These are phyloP conservation scores for Draba incana DNA, from an alignment of 345 rosid genomes.

Conservation along the genomic window DNA sequence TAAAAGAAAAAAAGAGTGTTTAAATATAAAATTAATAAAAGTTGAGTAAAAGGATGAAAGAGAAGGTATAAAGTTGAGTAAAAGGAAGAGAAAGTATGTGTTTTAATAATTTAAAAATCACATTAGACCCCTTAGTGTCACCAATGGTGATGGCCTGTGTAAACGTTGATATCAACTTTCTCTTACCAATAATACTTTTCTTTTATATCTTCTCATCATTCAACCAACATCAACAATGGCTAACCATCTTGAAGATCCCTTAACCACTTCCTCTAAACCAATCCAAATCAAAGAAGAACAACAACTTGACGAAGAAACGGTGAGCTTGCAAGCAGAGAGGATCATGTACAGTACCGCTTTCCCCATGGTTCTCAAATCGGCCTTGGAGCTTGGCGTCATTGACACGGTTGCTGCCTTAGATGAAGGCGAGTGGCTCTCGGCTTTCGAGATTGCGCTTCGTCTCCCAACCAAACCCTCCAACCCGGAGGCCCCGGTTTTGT, in stretches of 20 bases:
- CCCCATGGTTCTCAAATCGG: conserved; percentile 52
- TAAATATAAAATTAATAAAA: no score
- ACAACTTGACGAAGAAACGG: conserved; percentile 16
- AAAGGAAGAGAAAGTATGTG: no score
- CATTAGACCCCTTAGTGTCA: no score
- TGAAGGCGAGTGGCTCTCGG: conserved; percentile 42
- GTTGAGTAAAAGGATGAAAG: no score
- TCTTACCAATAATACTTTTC: conserved; percentile 2
- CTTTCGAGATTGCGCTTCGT: conserved; percentile 45
- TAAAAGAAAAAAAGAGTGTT: no score
- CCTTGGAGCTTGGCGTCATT: conserved; percentile 54
- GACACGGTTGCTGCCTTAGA: conserved; percentile 46
- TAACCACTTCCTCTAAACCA: conserved; percentile 4
- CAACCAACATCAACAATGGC: not conserved
- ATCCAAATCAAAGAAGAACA: not conserved
- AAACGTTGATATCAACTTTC: not conserved
- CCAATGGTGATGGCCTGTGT: no score
- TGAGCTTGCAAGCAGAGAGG: conserved; percentile 32
- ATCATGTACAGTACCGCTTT: conserved; percentile 26
- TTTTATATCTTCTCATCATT: not conserved
- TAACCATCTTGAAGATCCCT: conserved; percentile 13
- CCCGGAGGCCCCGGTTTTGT: conserved; percentile 48
- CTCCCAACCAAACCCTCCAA: conserved; percentile 40
- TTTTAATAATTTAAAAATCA: no score
- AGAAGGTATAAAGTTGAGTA: no score